A percentile compares a stretch with the other conserved stretches of the same genome.
Conservation (phyloP, 176 grass and related monocot species). For the Phoenix roebelenii region DNA sequence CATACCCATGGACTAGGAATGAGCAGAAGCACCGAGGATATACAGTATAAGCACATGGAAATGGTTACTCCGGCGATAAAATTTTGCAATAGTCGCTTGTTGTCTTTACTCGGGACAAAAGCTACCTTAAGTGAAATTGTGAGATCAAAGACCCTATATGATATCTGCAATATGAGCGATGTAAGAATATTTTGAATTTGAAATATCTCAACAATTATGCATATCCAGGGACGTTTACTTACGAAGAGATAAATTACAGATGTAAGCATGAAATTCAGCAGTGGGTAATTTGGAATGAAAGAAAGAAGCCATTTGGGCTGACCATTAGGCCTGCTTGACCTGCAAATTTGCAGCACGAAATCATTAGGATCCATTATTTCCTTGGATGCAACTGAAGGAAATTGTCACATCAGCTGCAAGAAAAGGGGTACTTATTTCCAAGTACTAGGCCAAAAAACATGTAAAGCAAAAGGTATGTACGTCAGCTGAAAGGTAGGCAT, state of each 20-base stretch:
- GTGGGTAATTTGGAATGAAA: constrained; percentile 39
- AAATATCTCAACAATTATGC: background rate
- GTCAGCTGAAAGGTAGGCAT: background rate
- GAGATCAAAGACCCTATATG: constrained; percentile 40
- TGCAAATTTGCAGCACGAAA: constrained; percentile 17
- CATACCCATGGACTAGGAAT: constrained; percentile 30
- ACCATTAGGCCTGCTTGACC: constrained; percentile 33
- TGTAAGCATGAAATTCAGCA: constrained; percentile 34
- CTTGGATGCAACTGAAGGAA: background rate
- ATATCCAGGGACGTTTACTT: constrained; percentile 12
- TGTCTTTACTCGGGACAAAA: constrained; percentile 42
- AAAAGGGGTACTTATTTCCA: too few relatives aligned
- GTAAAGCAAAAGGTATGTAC: background rate
- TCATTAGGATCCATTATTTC: background rate
- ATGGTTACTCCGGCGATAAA: constrained; percentile 27
- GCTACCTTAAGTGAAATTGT: constrained; percentile 30
- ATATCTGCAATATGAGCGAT: constrained; percentile 28
- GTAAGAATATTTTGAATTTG: constrained; percentile 5
- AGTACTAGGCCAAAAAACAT: background rate
- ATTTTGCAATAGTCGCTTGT: constrained; percentile 34
- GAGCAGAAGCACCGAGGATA: constrained; percentile 28
- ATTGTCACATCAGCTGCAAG: too few relatives aligned
- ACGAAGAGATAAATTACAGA: constrained; percentile 27
- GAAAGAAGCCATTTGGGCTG: constrained; percentile 40
- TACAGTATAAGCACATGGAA: constrained; percentile 27